Evolutionary conservation across 73 alveolate species (phyloP), one percentile per base, ranked within the genome.

Genomic region (Paramecium biaurelia): DNA sequence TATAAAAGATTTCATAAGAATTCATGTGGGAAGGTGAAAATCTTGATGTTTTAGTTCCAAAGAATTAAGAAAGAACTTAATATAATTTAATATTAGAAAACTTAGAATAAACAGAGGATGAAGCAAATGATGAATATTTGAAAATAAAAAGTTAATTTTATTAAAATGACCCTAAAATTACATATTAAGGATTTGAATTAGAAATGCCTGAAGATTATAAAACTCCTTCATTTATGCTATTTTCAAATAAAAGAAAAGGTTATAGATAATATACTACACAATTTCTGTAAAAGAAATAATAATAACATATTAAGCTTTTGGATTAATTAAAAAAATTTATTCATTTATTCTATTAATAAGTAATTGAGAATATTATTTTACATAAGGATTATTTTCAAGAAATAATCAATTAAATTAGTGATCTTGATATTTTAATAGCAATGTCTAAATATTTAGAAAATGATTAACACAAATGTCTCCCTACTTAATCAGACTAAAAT

Each of bases 21-120:
- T 30, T 79, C 20, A 1, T 79, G 23, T 79, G 90, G 90, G 90
- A 79, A 79, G 90, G 90, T 24, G 90, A 79, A 11, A 45, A 79
- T 79, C 43, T 37, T 18, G 72, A 79, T 43, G 30, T 79, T 20
- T 26, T 41, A 45, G 56, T 63, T 35, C 90, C 90, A 20, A 0
- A 14, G 23, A 79, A 38, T 79, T 43, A 47, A 79, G 72, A 12
- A 24, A 79, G 76, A 43, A 20, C n/a, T 8, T n/a, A 23, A 45
- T 41, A 79, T 23, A 32, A 38, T 38, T 18, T n/a, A 20, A 35
- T 72, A 21, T 34, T 72, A 28, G 53, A 72, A 12, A 20, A 21
- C 4, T 14, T 35, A 34, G 56, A 72, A 72, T 4, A 35, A 12
- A 38, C n/a, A 3, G 53, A 72, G 7, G 86, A 30, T 14, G 32